Evolutionary conservation across 202 grass and related monocot genomes (phyloP).

Genomic region (Setaria italica): DNA sequence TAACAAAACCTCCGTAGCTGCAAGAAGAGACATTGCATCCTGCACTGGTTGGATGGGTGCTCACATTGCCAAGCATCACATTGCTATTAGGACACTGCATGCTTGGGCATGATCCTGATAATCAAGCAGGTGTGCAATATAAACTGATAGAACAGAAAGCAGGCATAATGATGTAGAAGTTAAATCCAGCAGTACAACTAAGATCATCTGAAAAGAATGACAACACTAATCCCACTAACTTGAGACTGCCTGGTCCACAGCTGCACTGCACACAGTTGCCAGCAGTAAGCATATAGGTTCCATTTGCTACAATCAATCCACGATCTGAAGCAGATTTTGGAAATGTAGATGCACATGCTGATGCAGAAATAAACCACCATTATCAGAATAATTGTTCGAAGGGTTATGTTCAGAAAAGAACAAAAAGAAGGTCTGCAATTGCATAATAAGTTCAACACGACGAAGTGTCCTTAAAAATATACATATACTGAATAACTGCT

Average conservation of each 20-base stretch:
- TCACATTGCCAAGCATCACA: no score
- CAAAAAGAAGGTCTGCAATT: not conserved
- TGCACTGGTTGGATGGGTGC: no score
- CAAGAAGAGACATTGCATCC: no score
- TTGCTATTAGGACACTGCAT: no score
- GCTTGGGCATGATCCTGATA: no score
- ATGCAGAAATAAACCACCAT: constrained; percentile 14
- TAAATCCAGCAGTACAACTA: not conserved
- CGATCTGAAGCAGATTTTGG: constrained; percentile 68
- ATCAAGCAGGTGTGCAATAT: no score
- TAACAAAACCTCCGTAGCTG: no score
- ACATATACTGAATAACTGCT: constrained; percentile 9
- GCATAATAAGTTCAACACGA: not conserved
- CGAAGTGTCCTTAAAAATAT: not conserved
- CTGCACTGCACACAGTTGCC: constrained; percentile 88
- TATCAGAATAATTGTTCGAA: constrained; percentile 18
- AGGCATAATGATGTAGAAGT: not conserved
- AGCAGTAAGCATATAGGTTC: constrained; percentile 77
- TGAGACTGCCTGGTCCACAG: constrained; percentile 82
- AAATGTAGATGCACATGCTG: constrained; percentile 88
- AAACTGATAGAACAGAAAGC: not conserved
- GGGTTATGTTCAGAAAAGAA: not conserved
- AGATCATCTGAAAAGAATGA: not conserved
- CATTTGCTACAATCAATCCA: constrained; percentile 86
- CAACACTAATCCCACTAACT: constrained; percentile 47